Percentiles rank a stretch among this genome's conserved stretches.
These are phyloP conservation scores for Tricholoma hemisulphureum DNA, from an alignment of 768 basidiomycete species.

Conservation along the genomic window DNA sequence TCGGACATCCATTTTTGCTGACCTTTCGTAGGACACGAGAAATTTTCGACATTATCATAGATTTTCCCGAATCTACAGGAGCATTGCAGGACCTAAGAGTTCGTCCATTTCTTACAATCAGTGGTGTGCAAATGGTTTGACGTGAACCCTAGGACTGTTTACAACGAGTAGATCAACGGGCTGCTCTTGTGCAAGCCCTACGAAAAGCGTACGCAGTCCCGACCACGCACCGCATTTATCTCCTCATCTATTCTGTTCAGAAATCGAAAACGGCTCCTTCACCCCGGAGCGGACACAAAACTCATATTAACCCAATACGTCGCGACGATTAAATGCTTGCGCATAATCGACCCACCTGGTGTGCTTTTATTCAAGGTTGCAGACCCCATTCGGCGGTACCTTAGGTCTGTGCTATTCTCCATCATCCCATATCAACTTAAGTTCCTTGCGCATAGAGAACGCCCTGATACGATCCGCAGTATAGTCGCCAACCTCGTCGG, in stretches of 20 bases:
- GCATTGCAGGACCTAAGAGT: constrained; percentile 88
- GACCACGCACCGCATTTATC: not conserved
- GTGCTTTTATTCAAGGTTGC: constrained; percentile 93
- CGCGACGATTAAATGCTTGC: constrained; percentile 84
- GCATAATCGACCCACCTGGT: constrained; percentile 88
- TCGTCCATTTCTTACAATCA: not conserved
- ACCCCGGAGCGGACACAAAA: constrained; percentile 94
- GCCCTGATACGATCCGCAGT: constrained; percentile 90
- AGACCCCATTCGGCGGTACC: constrained; percentile 85
- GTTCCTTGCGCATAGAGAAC: constrained; percentile 48
- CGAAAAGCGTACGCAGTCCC: constrained; percentile 61
- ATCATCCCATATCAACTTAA: not conserved
- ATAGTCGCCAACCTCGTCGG: constrained; percentile 92
- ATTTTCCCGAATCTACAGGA: constrained; percentile 83
- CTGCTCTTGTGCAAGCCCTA: constrained; percentile 70
- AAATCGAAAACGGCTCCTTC: constrained; percentile 83
- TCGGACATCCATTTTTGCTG: not conserved
- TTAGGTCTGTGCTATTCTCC: constrained; percentile 51
- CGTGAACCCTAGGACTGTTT: constrained; percentile 55
- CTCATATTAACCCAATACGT: constrained; percentile 90
- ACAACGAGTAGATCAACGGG: constrained; percentile 76
- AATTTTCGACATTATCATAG: constrained; percentile 95
- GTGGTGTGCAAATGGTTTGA: not conserved
- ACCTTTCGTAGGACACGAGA: constrained; percentile 56
- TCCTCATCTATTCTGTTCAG: constrained; percentile 36